phyloP scores from a whole-genome alignment of 768 basidiomycete species.

The Tephrocybe sp. region DNA sequence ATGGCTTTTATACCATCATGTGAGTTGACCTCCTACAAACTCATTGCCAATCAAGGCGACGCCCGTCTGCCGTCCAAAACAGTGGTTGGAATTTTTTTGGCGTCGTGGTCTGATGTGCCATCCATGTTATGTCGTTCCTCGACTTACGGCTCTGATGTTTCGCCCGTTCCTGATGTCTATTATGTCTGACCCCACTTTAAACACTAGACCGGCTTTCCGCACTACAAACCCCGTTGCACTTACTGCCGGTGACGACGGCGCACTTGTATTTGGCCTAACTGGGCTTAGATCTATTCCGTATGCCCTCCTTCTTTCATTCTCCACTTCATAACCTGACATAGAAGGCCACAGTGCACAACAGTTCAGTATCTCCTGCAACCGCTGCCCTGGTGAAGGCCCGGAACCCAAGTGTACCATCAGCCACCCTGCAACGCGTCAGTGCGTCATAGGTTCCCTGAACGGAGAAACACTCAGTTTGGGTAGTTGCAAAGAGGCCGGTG shows the following conservation, averaged over 20 bases:
- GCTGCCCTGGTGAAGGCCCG: conserved; percentile 3
- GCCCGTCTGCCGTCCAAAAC: no score
- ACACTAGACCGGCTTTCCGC: conserved; percentile 8
- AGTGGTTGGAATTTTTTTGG: no score
- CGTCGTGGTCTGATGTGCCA: no score
- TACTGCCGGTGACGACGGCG: conserved; percentile 9
- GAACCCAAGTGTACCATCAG: conserved; percentile 7
- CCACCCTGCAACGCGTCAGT: conserved; percentile 13
- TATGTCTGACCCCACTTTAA: not conserved
- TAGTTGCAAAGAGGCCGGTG: conserved; percentile 10
- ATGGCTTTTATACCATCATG: conserved; percentile 14
- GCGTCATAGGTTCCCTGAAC: conserved; percentile 7
- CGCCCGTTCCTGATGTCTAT: no score
- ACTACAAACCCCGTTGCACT: conserved; percentile 7
- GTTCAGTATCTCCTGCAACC: conserved; percentile 14
- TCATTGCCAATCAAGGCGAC: no score
- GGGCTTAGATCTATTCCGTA: conserved; percentile 4
- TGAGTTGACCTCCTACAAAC: no score
- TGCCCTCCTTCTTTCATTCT: not conserved
- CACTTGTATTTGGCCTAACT: conserved; percentile 5
- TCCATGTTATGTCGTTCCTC: no score
- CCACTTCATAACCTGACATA: not conserved
- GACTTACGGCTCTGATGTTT: no score
- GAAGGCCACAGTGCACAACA: conserved; percentile 10
- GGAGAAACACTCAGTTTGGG: conserved; percentile 10